Percentiles rank a stretch among this genome's conserved stretches.
Conservation (phyloP, 257 asterid species). For the Ehretia macrophylla region DNA sequence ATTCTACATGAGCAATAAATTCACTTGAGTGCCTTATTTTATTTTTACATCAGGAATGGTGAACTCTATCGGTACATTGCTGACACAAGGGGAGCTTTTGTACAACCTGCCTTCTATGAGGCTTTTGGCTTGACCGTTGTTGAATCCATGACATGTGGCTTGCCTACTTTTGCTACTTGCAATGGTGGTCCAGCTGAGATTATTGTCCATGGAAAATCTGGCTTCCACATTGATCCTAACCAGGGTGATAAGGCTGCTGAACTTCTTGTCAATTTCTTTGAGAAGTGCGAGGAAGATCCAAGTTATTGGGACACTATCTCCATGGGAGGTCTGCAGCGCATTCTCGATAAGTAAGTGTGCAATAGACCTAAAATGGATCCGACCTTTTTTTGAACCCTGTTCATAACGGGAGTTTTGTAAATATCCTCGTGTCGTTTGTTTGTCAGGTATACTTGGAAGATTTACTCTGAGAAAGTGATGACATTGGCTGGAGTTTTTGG, state of each 20-base stretch:
- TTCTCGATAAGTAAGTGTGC: conserved; percentile 12
- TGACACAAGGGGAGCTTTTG: conserved; percentile 17
- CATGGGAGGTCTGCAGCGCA: conserved; percentile 15
- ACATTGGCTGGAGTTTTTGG: conserved; percentile 14
- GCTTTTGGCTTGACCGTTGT: conserved; percentile 20
- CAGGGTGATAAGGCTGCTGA: conserved; percentile 16
- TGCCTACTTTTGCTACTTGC: conserved; percentile 22
- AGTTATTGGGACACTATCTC: conserved; percentile 19
- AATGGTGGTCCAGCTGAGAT: conserved; percentile 22
- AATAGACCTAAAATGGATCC: no score
- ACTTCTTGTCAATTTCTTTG: conserved; percentile 12
- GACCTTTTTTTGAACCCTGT: neutral
- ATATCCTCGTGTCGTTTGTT: neutral
- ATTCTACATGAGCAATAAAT: no score
- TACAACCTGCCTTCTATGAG: conserved; percentile 20
- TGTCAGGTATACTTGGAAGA: conserved; percentile 15
- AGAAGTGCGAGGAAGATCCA: conserved; percentile 17
- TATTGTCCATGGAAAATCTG: conserved; percentile 18
- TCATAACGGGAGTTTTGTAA: no score
- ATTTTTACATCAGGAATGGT: conserved; percentile 20
- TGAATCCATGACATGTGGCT: conserved; percentile 18
- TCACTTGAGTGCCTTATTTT: no score
- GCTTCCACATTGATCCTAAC: conserved; percentile 19
- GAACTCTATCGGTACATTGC: conserved; percentile 21
- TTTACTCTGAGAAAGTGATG: conserved; percentile 16